A percentile compares a stretch with the other conserved stretches of the same genome.
phyloP scores from a whole-genome alignment of 805 yeast genomes.

The Zygosaccharomyces rouxii region DNA sequence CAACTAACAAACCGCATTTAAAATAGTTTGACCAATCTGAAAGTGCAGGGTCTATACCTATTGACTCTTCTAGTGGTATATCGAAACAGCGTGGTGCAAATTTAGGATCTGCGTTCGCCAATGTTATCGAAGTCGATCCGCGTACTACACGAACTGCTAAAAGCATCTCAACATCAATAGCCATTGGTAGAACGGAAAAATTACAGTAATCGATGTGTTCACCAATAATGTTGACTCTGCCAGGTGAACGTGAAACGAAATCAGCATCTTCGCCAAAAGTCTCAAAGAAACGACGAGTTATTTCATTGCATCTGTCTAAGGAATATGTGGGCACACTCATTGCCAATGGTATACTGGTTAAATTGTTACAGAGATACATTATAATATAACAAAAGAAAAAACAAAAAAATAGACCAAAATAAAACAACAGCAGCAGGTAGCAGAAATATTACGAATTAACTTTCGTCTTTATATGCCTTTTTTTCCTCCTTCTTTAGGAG shows the following conservation, averaged over 20 bases:
- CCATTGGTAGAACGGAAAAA: conserved; percentile 69
- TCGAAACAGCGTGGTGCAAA: conserved; percentile 38
- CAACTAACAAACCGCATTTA: conserved; percentile 60
- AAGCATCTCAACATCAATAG: conserved; percentile 58
- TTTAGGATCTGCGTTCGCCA: conserved; percentile 36
- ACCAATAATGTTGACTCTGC: conserved; percentile 69
- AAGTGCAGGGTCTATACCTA: conserved; percentile 45
- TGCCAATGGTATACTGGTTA: background rate
- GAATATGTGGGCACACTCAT: conserved; percentile 2
- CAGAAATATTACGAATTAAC: background rate
- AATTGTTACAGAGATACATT: conserved; percentile 2
- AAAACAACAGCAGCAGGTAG: background rate
- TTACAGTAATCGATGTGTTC: conserved; percentile 70
- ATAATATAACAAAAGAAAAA: background rate
- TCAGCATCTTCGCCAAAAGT: conserved; percentile 36
- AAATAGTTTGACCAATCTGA: conserved; percentile 67
- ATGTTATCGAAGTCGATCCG: conserved; percentile 26
- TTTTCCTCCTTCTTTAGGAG: too few species aligned
- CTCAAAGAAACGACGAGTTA: conserved; percentile 4
- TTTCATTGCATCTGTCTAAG: conserved; percentile 1
- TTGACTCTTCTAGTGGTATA: conserved; percentile 40
- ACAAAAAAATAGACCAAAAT: background rate
- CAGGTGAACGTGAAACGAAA: conserved; percentile 63
- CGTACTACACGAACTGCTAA: conserved; percentile 43
- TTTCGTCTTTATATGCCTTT: background rate